Evolutionary conservation across 169 alveolate genomes (phyloP).

Genomic region (Eimeria acervulina): DNA sequence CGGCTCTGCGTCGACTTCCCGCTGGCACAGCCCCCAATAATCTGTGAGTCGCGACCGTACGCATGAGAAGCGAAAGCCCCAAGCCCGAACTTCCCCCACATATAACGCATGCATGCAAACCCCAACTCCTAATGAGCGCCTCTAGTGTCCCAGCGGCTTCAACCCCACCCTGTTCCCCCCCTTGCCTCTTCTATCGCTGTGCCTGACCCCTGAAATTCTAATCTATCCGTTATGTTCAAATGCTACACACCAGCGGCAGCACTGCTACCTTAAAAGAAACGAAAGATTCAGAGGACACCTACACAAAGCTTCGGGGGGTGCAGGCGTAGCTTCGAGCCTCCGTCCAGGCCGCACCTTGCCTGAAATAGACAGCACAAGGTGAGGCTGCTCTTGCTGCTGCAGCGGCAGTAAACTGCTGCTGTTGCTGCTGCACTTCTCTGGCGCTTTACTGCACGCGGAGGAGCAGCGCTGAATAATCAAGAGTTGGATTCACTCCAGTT

Average conservation of each 20-base stretch:
- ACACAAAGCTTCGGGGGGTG: constrained; percentile 33
- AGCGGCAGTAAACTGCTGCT: background rate
- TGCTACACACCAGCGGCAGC: background rate
- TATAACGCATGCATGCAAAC: background rate
- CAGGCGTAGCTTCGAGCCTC: constrained; percentile 23
- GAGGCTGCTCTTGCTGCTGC: background rate
- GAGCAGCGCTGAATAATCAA: background rate
- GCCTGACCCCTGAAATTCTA: background rate
- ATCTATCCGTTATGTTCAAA: background rate
- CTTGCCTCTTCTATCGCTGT: background rate
- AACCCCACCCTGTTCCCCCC: background rate
- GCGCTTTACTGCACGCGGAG: background rate
- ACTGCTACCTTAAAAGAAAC: background rate
- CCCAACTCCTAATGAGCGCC: background rate
- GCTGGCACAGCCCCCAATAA: constrained; percentile 92
- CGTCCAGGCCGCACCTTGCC: constrained; percentile 61
- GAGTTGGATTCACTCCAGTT: background rate
- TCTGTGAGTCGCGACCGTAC: constrained; percentile 50
- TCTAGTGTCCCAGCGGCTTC: background rate
- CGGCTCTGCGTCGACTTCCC: constrained; percentile 91
- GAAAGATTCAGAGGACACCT: background rate
- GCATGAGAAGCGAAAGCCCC: constrained; percentile 57
- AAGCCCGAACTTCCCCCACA: background rate
- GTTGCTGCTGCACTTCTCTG: background rate
- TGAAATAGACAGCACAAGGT: background rate